phyloP scores from a whole-genome alignment of 768 basidiomycete genomes.

The Phanerochaete carnosa region DNA sequence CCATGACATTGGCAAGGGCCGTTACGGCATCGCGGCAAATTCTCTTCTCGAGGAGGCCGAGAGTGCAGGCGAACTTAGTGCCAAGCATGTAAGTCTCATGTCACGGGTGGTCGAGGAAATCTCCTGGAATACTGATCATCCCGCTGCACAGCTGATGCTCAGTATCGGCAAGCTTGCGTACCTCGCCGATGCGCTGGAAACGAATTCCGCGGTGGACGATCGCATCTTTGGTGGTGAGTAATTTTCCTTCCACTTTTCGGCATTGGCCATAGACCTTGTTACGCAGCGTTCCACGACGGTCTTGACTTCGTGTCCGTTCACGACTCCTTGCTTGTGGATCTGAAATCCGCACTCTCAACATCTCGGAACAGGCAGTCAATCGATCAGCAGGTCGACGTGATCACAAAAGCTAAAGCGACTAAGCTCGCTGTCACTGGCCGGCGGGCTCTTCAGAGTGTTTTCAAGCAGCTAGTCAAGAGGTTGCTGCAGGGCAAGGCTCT shows the following conservation, averaged over 20 bases:
- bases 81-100: conserved; percentile 68
- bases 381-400: conserved; percentile 65
- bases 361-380: conserved; percentile 59
- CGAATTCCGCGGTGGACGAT: conserved; percentile 42
- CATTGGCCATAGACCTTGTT: not conserved
- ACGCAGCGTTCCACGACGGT: conserved; percentile 75
- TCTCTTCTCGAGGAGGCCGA: conserved; percentile 63
- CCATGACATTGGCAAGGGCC: conserved; percentile 71
- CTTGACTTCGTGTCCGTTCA: conserved; percentile 89
- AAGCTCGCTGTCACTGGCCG: conserved; percentile 9
- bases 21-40: conserved; percentile 61
- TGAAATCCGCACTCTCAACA: conserved; percentile 45
- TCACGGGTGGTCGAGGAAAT: not conserved
- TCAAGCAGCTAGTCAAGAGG: conserved; percentile 64
- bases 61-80: conserved; percentile 52
- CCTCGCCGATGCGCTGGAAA: conserved; percentile 59
- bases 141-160: conserved; percentile 70
- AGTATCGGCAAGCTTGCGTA: conserved; percentile 88
- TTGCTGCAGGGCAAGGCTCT: conserved; percentile 75
- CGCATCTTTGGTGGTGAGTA: conserved; percentile 50
- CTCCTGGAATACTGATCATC: not conserved
- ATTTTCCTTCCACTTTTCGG: not conserved
- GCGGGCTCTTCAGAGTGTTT: conserved; percentile 43
- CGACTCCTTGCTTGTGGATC: conserved; percentile 59
- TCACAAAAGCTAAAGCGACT: conserved; percentile 52